These are phyloP conservation scores for Cucumis melo DNA, from an alignment of 306 rosid genomes.

Conservation along the genomic window DNA sequence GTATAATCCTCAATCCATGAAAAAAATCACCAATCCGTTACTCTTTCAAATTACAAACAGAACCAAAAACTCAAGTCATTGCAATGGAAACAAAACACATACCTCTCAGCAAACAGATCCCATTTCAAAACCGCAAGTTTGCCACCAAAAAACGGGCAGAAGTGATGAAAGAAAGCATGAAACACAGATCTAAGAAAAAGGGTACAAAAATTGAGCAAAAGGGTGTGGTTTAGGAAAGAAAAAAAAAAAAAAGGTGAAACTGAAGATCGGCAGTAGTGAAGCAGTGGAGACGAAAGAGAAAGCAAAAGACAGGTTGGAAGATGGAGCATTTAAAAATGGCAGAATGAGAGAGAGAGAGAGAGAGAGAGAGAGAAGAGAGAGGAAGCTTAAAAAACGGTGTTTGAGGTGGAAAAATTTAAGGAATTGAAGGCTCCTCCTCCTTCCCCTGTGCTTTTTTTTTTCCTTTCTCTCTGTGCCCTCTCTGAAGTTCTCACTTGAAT, in stretches of 20 bases:
- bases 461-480: neutral
- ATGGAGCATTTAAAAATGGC: neutral
- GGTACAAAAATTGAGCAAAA: neutral
- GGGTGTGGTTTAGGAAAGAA: neutral
- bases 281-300: neutral
- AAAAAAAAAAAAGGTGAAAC: neutral
- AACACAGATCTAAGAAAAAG: neutral
- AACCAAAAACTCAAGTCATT: neutral
- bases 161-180: neutral
- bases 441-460: neutral
- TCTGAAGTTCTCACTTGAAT: conserved; percentile 4
- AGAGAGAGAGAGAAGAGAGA: neutral
- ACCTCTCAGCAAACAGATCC: conserved; percentile 10
- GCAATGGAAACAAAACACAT: neutral
- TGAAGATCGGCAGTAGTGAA: neutral
- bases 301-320: neutral
- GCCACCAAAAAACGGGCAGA: neutral
- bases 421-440: conserved; percentile 3
- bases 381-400: neutral
- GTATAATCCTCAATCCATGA: neutral
- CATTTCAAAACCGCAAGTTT: neutral
- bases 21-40: neutral
- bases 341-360: neutral
- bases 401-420: conserved; percentile 3
- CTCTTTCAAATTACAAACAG: neutral